Evolutionary conservation across 140 eudicot species (phyloP), one percentile per base, ranked within the genome.

Genomic region (Flaveria floridana): DNA sequence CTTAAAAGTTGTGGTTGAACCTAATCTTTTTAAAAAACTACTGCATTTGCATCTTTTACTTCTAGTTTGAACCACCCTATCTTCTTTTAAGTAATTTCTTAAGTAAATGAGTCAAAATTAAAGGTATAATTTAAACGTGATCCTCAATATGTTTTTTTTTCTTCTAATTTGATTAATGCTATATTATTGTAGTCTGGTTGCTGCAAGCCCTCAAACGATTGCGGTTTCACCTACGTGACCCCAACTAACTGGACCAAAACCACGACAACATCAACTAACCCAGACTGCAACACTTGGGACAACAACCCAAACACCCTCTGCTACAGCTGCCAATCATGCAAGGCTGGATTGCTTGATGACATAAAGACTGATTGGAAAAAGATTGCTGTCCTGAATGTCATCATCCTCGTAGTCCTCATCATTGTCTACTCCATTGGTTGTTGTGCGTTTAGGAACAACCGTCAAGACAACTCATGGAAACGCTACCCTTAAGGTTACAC

Each of bases 361-460:
- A 71, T 94, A 23, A 94, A 88, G 89, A 83, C 85, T 28, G 87
- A 88, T 63, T 94, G 99, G 99, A 94, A 83, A 82, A 91, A 57
- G 86, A 87, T 91, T 68, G 96, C 97, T 1, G 73, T 94, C 2
- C 52, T 94, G 72, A 88, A 86, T 79, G 82, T 91, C 39, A 42
- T 90, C 6, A 75, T 88, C 82, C 90, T 91, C 41, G 82, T 90
- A 18, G 77, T 89, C 84, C 89, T 94, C 70, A 79, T 88, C 67
- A 69, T 91, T 18, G 95, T 94, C 23, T 94, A 90, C 83, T 82
- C 89, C 63, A 79, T 90, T 11, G 99, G 97, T 25, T 94, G 99
- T 80, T 87, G 95, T 48, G 97, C 99, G 1, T 91, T 90, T 71
- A 84, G 97, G 65, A 94, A 90, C 96, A 90, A 93, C 84, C 85